Conservation (phyloP, 2,329 filamentous ascomycete genomes). For the Talaromyces atroroseus region DNA sequence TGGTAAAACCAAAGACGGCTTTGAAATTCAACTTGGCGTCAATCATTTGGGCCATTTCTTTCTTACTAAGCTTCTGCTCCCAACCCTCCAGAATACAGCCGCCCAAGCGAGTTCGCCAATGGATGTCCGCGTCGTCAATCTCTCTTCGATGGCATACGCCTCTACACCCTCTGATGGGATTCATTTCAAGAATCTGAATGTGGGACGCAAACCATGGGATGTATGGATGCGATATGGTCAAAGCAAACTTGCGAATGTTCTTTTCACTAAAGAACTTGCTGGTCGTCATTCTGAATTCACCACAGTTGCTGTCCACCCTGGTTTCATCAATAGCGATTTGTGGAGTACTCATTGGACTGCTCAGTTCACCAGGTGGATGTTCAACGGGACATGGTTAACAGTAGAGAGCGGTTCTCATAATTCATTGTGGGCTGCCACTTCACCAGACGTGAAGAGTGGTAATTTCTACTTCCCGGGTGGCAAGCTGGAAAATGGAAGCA, state of each 20-base stretch:
- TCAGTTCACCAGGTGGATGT: background rate
- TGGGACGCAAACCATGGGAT: background rate
- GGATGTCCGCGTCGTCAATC: background rate
- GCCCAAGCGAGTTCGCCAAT: background rate
- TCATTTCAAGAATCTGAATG: background rate
- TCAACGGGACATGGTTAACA: background rate
- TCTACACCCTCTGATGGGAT: background rate
- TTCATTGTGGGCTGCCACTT: background rate
- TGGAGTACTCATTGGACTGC: background rate
- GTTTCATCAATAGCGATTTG: background rate
- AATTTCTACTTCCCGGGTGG: background rate
- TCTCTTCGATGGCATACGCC: background rate
- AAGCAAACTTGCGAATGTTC: background rate
- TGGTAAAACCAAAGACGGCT: constrained; percentile 28
- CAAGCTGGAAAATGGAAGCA: background rate
- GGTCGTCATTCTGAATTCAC: background rate
- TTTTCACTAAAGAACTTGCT: background rate
- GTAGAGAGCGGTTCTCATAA: background rate
- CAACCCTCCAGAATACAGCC: constrained; percentile 3
- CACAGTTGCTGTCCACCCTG: background rate
- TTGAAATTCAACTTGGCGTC: constrained; percentile 35
- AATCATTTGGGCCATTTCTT: constrained; percentile 36
- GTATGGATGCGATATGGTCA: background rate
- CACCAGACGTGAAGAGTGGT: background rate
- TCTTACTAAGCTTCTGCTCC: constrained; percentile 30